Evolutionary conservation across 768 basidiomycete genomes (phyloP).

Genomic region (Albatrellus ellisii): DNA sequence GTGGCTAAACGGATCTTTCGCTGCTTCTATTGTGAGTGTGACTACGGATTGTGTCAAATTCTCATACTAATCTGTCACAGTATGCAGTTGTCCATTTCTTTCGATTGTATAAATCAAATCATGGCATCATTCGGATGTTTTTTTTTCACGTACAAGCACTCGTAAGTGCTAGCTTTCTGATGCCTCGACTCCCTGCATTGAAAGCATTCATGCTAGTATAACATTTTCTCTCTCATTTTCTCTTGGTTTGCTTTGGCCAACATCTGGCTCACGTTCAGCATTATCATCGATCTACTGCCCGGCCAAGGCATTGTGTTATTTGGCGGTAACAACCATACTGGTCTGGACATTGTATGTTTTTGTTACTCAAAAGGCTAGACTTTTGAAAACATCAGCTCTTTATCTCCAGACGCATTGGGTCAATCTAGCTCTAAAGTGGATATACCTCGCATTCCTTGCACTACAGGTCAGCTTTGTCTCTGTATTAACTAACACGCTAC

Average conservation of each 20-base stretch:
- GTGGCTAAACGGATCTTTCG: constrained; percentile 95
- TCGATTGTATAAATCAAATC: constrained; percentile 74
- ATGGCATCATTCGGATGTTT: constrained; percentile 87
- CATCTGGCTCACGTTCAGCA: constrained; percentile 90
- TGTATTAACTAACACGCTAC: too few relatives aligned
- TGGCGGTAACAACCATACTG: constrained; percentile 34
- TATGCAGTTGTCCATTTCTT: constrained; percentile 93
- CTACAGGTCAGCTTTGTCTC: constrained; percentile 38
- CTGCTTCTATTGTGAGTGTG: constrained; percentile 68
- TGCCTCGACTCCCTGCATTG: neutral
- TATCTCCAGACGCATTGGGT: constrained; percentile 71
- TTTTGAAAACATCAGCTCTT: neutral
- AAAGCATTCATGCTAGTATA: constrained; percentile 46
- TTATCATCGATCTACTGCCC: constrained; percentile 83
- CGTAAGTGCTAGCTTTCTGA: constrained; percentile 31
- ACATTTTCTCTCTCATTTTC: constrained; percentile 73
- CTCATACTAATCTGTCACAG: constrained; percentile 22
- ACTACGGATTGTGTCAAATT: neutral
- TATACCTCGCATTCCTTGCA: constrained; percentile 75
- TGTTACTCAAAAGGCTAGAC: neutral
- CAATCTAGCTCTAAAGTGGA: constrained; percentile 72
- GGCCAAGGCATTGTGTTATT: constrained; percentile 42
- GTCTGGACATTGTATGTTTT: constrained; percentile 40
- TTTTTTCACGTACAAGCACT: constrained; percentile 91
- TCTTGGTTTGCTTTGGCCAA: constrained; percentile 92